Evolutionary conservation across 495 filamentous ascomycete genomes (phyloP).

Genomic region (Neurospora sp.): DNA sequence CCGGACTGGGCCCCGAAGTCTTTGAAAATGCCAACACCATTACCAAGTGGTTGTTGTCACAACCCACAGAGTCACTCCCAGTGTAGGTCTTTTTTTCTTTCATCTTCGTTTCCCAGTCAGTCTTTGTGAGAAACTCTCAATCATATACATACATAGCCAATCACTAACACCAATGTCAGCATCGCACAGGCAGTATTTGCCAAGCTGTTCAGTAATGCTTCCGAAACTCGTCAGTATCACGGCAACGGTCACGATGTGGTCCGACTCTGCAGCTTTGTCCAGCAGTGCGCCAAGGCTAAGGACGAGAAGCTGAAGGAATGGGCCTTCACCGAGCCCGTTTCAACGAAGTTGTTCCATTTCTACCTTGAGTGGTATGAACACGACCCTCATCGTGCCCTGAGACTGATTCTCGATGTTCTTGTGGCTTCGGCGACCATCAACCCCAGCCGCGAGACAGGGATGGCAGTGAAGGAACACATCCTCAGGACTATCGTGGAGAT

Average conservation of each 20-base stretch:
- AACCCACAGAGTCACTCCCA: slow-evolving; percentile 7
- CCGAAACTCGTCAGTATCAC: slow-evolving; percentile 28
- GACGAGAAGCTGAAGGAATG: slow-evolving; percentile 27
- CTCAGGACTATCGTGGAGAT: slow-evolving; percentile 37
- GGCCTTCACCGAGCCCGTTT: slow-evolving; percentile 43
- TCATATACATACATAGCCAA: background rate
- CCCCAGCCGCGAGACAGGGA: slow-evolving; percentile 26
- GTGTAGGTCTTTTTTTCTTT: slow-evolving; percentile 7
- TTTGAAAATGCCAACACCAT: slow-evolving; percentile 27
- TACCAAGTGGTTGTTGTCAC: slow-evolving; percentile 19
- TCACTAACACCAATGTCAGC: slow-evolving; percentile 11
- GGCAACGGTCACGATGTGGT: slow-evolving; percentile 35
- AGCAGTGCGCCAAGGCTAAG: slow-evolving; percentile 40
- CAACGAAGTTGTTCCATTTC: slow-evolving; percentile 53
- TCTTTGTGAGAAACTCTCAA: background rate
- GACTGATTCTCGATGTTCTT: slow-evolving; percentile 56
- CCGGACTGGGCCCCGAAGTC: slow-evolving; percentile 5
- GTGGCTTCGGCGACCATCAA: slow-evolving; percentile 41
- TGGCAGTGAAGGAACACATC: slow-evolving; percentile 27
- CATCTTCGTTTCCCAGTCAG: background rate
- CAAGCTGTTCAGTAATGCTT: slow-evolving; percentile 33
- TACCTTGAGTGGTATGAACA: slow-evolving; percentile 67
- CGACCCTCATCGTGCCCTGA: slow-evolving; percentile 63
- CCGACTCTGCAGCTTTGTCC: slow-evolving; percentile 44
- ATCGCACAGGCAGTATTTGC: slow-evolving; percentile 24